A percentile compares a stretch with the other conserved stretches of the same genome.
Evolutionary conservation across 164 flowering plant genomes (phyloP).

Genomic region (Kingdonia uniflora): DNA sequence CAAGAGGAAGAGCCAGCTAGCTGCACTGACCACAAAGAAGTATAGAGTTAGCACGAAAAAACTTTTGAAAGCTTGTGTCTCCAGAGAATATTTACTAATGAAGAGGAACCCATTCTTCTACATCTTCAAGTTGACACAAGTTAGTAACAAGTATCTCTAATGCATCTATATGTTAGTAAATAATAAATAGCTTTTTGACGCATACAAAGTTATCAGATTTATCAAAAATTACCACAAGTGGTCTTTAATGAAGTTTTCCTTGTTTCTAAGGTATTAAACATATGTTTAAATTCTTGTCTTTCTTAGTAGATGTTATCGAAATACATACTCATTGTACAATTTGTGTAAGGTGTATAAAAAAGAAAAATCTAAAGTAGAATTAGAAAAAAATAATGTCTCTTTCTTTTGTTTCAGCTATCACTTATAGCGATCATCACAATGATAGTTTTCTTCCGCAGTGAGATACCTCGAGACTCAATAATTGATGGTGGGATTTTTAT

Average conservation of each 20-base stretch:
- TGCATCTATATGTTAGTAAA: background rate
- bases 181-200: no score
- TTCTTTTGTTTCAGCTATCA: slow-evolving; percentile 22
- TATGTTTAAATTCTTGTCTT: no score
- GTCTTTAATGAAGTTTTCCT: no score
- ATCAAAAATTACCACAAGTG: no score
- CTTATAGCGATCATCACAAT: slow-evolving; percentile 26
- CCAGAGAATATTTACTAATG: slow-evolving; percentile 43
- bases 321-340: no score
- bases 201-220: no score
- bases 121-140: slow-evolving; percentile 39
- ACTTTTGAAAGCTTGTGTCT: slow-evolving; percentile 32
- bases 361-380: no score
- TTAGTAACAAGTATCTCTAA: slow-evolving; percentile 9
- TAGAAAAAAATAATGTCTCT: no score
- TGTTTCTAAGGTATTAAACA: no score
- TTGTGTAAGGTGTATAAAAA: no score
- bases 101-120: slow-evolving; percentile 48
- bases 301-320: no score
- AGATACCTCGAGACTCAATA: slow-evolving; percentile 22
- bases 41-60: slow-evolving; percentile 37
- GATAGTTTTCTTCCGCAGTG: slow-evolving; percentile 41
- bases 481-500: slow-evolving; percentile 30
- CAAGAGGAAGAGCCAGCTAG: slow-evolving; percentile 40
- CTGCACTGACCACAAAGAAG: slow-evolving; percentile 35